Percentiles rank a stretch among this genome's conserved stretches.
Evolutionary conservation across 306 rosid species (phyloP).

Genomic region (Trifolium fragiferum): DNA sequence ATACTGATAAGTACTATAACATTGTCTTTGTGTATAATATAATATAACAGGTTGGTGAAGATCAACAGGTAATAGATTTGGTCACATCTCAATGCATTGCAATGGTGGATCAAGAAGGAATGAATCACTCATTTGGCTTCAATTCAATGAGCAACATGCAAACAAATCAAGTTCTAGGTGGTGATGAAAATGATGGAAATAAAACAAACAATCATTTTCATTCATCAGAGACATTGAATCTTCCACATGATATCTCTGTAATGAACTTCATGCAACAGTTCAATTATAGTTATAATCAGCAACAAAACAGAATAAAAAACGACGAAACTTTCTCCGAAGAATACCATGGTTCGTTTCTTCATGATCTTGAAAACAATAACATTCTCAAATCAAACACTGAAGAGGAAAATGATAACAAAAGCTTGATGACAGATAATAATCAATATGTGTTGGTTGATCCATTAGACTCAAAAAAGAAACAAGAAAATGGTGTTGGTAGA

Average conservation of each 20-base stretch:
- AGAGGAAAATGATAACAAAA: slow-evolving; percentile 45
- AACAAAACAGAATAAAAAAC: slow-evolving; percentile 48
- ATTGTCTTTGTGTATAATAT: background rate
- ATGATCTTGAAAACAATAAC: slow-evolving; percentile 49
- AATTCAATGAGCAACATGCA: slow-evolving; percentile 51
- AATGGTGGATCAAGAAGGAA: slow-evolving; percentile 54
- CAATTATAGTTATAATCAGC: slow-evolving; percentile 51
- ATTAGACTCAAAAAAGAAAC: slow-evolving; percentile 51
- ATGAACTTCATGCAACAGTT: slow-evolving; percentile 72
- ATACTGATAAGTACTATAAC: background rate
- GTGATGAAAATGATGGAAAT: slow-evolving; percentile 50
- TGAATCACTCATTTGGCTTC: slow-evolving; percentile 52
- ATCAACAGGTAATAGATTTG: slow-evolving; percentile 70
- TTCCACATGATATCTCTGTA: slow-evolving; percentile 55
- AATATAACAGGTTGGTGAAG: slow-evolving; percentile 68
- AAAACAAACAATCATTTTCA: slow-evolving; percentile 44
- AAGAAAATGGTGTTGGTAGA: slow-evolving; percentile 57
- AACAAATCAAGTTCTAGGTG: slow-evolving; percentile 47
- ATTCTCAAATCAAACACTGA: slow-evolving; percentile 41
- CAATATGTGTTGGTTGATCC: slow-evolving; percentile 49
- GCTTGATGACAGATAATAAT: slow-evolving; percentile 42
- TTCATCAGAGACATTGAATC: slow-evolving; percentile 54
- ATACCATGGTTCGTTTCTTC: slow-evolving; percentile 58
- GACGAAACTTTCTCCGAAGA: slow-evolving; percentile 51
- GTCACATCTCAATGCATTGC: slow-evolving; percentile 62